Percentiles rank a stretch among this genome's conserved stretches.
Conservation (phyloP, 2,329 filamentous ascomycete genomes). For the Xylariaceae sp. region DNA sequence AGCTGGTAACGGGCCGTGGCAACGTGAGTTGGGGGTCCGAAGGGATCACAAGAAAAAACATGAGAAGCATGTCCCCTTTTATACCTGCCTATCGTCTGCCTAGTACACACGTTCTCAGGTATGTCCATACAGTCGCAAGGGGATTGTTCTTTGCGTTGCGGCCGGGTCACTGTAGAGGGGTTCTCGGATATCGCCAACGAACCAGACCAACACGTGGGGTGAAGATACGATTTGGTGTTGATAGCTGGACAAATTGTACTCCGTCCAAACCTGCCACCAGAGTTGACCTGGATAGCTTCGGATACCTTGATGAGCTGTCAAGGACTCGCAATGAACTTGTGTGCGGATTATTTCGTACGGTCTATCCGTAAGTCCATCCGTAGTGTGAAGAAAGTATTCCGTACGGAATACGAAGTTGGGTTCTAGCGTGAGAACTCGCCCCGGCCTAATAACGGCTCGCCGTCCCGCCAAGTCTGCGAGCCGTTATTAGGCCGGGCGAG, state of each 20-base stretch:
- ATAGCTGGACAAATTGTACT: too few relatives aligned
- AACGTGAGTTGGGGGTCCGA: background rate
- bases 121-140: too few relatives aligned
- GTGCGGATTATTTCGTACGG: too few relatives aligned
- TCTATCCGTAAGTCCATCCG: background rate
- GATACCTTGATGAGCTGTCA: background rate
- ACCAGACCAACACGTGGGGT: conserved; percentile 13
- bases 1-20: background rate
- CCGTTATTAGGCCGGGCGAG: background rate
- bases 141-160: too few relatives aligned
- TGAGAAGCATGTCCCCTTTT: background rate
- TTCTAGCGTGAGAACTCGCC: background rate
- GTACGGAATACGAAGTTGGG: background rate
- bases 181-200: conserved; percentile 3
- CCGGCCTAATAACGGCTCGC: background rate
- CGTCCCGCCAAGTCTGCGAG: background rate
- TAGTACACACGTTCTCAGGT: too few relatives aligned
- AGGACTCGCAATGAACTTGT: background rate
- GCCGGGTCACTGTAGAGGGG: too few relatives aligned
- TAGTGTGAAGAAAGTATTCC: background rate
- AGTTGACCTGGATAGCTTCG: background rate
- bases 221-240: background rate
- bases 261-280: background rate
- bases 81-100: background rate
- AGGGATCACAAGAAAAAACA: background rate